Percentiles rank a stretch among this genome's conserved stretches.
Conservation (phyloP, 2,329 filamentous ascomycete genomes). For the Colletotrichum trifolii region DNA sequence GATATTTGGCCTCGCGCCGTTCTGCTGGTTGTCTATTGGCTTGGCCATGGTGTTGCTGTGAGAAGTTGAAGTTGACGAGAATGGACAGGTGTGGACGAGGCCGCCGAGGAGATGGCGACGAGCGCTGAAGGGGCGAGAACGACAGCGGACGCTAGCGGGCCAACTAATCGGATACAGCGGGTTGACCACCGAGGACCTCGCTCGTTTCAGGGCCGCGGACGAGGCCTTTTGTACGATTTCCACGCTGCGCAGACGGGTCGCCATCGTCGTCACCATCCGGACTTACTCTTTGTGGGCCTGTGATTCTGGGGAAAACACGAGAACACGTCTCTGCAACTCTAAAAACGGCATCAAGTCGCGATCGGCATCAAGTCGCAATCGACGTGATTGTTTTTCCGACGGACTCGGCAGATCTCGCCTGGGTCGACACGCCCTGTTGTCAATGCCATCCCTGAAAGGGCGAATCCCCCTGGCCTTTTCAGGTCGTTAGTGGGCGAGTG, state of each 20-base stretch:
- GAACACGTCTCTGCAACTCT: slow-evolving; percentile 20
- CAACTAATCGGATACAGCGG: neutral
- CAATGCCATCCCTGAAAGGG: slow-evolving; percentile 25
- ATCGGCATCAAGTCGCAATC: neutral
- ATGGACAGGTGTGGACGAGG: neutral
- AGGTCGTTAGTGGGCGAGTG: neutral
- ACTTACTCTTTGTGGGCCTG: slow-evolving; percentile 1
- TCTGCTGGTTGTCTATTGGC: neutral
- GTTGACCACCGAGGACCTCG: neutral
- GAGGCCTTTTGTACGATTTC: slow-evolving; percentile 8
- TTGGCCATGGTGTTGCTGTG: slow-evolving; percentile 6
- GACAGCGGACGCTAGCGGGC: neutral
- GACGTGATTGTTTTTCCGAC: neutral
- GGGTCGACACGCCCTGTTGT: slow-evolving; percentile 19
- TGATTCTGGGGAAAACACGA: neutral
- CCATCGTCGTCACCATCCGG: neutral
- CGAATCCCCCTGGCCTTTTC: neutral
- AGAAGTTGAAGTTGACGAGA: neutral
- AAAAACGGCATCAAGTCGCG: slow-evolving; percentile 6
- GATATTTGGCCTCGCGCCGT: neutral
- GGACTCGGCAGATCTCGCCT: slow-evolving; percentile 6
- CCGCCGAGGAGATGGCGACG: neutral
- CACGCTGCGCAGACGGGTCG: neutral
- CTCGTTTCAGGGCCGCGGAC: too few relatives aligned
- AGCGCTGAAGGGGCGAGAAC: neutral